Evolutionary conservation across 2,329 filamentous ascomycete genomes (phyloP).

Genomic region (Endoconidiophora laricicola): DNA sequence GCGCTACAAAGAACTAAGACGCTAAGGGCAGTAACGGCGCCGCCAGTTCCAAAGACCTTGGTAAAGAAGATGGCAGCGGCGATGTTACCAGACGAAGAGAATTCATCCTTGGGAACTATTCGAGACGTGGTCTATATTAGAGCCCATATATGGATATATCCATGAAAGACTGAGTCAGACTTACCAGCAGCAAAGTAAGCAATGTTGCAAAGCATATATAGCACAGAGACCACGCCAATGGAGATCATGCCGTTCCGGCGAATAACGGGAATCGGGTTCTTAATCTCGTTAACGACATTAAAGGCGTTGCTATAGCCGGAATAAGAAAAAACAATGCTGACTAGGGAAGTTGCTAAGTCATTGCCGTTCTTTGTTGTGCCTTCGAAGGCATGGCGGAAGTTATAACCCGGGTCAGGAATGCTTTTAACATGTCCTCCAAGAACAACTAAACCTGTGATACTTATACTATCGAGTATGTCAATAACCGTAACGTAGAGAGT

Average conservation of each 20-base stretch:
- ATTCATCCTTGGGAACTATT: conserved; percentile 33
- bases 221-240: conserved; percentile 31
- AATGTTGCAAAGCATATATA: conserved; percentile 43
- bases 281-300: conserved; percentile 44
- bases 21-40: conserved; percentile 36
- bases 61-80: conserved; percentile 43
- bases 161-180: background rate
- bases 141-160: no score
- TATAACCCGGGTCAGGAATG: conserved; percentile 20
- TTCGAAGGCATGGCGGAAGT: conserved; percentile 23
- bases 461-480: conserved; percentile 21
- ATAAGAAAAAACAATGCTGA: conserved; percentile 43
- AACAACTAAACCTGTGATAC: conserved; percentile 44
- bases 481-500: background rate
- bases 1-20: conserved; percentile 39
- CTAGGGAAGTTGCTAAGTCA: conserved; percentile 29
- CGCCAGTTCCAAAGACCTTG: conserved; percentile 34
- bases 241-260: conserved; percentile 33
- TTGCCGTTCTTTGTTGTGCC: conserved; percentile 23
- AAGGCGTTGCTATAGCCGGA: conserved; percentile 42
- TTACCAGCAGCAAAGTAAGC: conserved; percentile 40
- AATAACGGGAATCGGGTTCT: conserved; percentile 40
- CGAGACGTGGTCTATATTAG: background rate
- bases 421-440: conserved; percentile 25
- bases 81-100: conserved; percentile 34